These are phyloP conservation scores for Thuja plicata DNA, from an alignment of 83 land plant genomes.

Conservation along the genomic window DNA sequence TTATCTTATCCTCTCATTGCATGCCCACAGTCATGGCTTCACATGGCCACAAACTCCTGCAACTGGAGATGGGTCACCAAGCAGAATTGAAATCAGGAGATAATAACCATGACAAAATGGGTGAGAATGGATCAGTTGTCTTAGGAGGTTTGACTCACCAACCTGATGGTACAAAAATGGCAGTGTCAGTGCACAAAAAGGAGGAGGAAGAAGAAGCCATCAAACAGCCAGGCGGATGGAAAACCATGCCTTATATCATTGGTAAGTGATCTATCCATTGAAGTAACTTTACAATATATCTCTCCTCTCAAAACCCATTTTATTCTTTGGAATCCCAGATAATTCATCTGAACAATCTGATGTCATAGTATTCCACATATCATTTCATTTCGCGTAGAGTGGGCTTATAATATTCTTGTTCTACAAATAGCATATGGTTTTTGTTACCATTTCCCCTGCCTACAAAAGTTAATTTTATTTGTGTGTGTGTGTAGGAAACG, in stretches of 20 bases:
- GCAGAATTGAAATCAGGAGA: neutral
- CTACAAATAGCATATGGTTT: too few relatives aligned
- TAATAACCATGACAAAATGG: neutral
- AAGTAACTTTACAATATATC: neutral
- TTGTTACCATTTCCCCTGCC: too few relatives aligned
- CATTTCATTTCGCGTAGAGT: too few relatives aligned
- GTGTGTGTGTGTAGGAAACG: constrained; percentile 38
- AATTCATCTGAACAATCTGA: neutral
- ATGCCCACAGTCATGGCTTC: neutral
- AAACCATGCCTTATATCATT: constrained; percentile 57
- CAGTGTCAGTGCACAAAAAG: neutral
- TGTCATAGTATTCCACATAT: neutral
- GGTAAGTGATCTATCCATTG: constrained; percentile 25
- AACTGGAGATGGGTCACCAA: neutral
- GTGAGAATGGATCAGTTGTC: neutral
- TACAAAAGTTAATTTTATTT: neutral
- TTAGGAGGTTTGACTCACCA: neutral
- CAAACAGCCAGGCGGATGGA: constrained; percentile 69
- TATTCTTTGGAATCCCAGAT: neutral
- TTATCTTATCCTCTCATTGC: neutral
- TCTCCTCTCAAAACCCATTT: neutral
- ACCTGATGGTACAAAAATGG: neutral
- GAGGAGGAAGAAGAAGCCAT: neutral
- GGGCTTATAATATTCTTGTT: neutral
- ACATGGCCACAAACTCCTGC: neutral